These are phyloP conservation scores for Thraustochytrium aureum DNA, from an alignment of 352 stramenopile genomes.

Conservation along the genomic window DNA sequence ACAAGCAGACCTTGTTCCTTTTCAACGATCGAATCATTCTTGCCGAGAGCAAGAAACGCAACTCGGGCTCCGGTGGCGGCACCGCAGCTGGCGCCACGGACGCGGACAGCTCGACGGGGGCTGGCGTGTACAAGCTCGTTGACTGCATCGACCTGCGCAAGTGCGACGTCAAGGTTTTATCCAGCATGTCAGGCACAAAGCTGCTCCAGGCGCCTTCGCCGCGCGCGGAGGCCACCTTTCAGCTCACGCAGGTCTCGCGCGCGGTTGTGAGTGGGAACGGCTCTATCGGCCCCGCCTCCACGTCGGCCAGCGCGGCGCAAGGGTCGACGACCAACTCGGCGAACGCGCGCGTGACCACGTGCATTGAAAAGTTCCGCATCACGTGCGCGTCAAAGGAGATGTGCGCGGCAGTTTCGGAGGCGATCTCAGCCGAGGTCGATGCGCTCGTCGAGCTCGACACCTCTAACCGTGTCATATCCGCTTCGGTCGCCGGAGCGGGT, in stretches of 20 bases:
- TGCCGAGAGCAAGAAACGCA: conserved; percentile 48
- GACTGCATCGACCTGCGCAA: conserved; percentile 31
- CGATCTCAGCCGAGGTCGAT: conserved; percentile 21
- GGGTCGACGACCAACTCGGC: neutral
- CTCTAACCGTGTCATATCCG: neutral
- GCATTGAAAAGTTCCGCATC: conserved; percentile 51
- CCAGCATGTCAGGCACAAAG: neutral
- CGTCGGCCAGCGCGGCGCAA: neutral
- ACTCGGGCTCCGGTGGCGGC: neutral
- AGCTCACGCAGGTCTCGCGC: conserved; percentile 50
- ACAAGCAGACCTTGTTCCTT: conserved; percentile 13
- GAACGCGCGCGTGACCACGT: conserved; percentile 4
- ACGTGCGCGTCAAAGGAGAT: conserved; percentile 4
- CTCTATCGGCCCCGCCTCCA: neutral
- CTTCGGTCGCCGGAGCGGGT: neutral
- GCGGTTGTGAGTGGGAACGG: neutral
- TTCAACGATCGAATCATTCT: conserved; percentile 52
- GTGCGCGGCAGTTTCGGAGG: neutral
- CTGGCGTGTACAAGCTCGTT: neutral
- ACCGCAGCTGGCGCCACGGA: neutral
- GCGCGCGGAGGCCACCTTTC: conserved; percentile 4
- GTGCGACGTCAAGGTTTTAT: conserved; percentile 35
- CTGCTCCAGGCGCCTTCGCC: neutral
- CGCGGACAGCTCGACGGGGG: too few species aligned
- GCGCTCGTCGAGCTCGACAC: conserved; percentile 30